These are phyloP conservation scores for Diaporthe humulicola DNA, from an alignment of 2,329 filamentous ascomycete species.

Conservation along the genomic window DNA sequence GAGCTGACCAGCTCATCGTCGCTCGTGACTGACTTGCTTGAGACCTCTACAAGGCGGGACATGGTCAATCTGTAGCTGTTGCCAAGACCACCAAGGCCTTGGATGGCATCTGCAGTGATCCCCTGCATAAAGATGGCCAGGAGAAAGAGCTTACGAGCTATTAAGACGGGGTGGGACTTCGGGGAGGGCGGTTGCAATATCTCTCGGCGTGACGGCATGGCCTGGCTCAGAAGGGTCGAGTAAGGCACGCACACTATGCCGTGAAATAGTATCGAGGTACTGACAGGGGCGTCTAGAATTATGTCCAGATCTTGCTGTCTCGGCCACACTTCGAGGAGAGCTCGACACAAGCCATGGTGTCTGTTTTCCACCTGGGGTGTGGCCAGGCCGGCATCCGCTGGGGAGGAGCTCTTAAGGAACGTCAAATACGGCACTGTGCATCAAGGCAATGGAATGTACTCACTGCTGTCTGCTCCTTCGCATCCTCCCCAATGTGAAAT, in stretches of 20 bases:
- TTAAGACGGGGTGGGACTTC: conserved; percentile 50
- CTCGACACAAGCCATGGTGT: conserved; percentile 12
- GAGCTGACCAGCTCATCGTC: conserved; percentile 61
- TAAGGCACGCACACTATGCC: conserved; percentile 52
- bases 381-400: background rate
- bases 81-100: conserved; percentile 38
- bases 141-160: conserved; percentile 51
- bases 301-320: conserved; percentile 52
- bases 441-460: background rate
- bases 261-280: conserved; percentile 51
- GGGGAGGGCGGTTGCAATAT: conserved; percentile 50
- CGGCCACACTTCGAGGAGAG: conserved; percentile 55
- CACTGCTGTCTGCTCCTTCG: background rate
- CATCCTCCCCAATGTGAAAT: background rate
- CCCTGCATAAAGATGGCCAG: conserved; percentile 50
- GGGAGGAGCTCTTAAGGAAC: background rate
- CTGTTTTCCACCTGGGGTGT: conserved; percentile 7
- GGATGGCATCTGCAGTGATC: conserved; percentile 20
- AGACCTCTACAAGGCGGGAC: conserved; percentile 46
- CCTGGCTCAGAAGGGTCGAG: conserved; percentile 41
- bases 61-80: conserved; percentile 42
- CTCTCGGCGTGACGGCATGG: conserved; percentile 44
- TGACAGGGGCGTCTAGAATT: conserved; percentile 50
- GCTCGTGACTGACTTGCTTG: conserved; percentile 54
- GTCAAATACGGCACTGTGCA: background rate